These are phyloP conservation scores for Chalciporus pseudorubinellus DNA, from an alignment of 768 basidiomycete species.

Conservation along the genomic window DNA sequence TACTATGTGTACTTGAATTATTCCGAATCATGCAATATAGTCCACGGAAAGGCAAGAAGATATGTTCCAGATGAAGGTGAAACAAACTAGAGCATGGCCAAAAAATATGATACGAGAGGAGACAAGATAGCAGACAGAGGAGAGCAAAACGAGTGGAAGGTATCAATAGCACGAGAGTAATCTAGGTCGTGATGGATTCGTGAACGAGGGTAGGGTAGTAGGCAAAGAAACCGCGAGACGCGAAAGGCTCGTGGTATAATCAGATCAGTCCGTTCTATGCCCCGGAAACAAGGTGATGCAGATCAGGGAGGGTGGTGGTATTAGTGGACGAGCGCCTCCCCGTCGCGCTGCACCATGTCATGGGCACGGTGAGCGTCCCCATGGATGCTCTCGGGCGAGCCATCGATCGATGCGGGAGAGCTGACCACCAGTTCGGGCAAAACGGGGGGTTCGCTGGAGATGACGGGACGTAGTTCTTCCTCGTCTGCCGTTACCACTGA, in stretches of 20 bases:
- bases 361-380: constrained; percentile 13
- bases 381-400: constrained; percentile 18
- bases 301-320: background rate
- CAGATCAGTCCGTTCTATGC: background rate
- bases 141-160: constrained; percentile 19
- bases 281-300: background rate
- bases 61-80: background rate
- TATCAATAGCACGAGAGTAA: background rate
- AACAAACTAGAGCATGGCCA: background rate
- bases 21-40: background rate
- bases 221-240: background rate
- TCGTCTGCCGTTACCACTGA: constrained; percentile 31
- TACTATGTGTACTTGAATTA: background rate
- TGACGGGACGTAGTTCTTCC: constrained; percentile 20
- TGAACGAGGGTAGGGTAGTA: background rate
- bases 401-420: constrained; percentile 33
- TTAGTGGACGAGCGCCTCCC: constrained; percentile 20
- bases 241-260: background rate
- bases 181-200: constrained; percentile 3
- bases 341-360: constrained; percentile 22
- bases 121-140: background rate
- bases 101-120: background rate
- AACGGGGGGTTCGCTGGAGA: constrained; percentile 31
- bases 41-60: background rate
- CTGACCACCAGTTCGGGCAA: constrained; percentile 36